Conservation (phyloP, 352 stramenopile genomes). For the Phytophthora citrophthora region DNA sequence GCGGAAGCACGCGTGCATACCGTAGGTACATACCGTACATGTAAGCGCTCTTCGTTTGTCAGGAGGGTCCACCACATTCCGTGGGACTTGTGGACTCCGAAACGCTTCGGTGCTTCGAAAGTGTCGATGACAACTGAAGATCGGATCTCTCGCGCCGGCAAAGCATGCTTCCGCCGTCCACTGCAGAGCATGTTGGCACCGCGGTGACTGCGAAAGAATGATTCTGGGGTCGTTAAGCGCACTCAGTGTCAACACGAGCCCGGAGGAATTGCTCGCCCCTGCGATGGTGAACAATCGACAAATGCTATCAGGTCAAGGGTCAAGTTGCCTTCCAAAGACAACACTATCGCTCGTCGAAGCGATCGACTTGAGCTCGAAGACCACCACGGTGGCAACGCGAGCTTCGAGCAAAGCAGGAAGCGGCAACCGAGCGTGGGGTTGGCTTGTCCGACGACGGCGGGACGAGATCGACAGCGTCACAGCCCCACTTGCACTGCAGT, state of each 20-base stretch:
- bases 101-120: conserved; percentile 10
- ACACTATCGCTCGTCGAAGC: not conserved
- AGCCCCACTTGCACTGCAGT: not conserved
- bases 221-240: conserved; percentile 15
- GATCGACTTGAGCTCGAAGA: conserved; percentile 9
- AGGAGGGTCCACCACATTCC: conserved; percentile 12
- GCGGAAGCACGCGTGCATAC: not conserved
- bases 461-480: not conserved
- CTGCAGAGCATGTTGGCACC: conserved; percentile 35
- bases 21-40: conserved; percentile 7
- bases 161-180: conserved; percentile 12
- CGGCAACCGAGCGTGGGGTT: not conserved
- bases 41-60: conserved; percentile 11
- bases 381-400: conserved; percentile 2
- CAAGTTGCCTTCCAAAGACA: conserved; percentile 3
- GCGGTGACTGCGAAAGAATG: conserved; percentile 22
- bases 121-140: conserved; percentile 28
- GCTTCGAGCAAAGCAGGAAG: conserved; percentile 2
- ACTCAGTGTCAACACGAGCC: conserved; percentile 23
- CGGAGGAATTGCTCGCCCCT: conserved; percentile 40
- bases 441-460: conserved; percentile 28
- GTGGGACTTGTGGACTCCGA: conserved; percentile 21
- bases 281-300: conserved; percentile 36
- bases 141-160: conserved; percentile 10
- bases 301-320: conserved; percentile 30